Evolutionary conservation across 345 rosid genomes (phyloP).

Genomic region (Citropsis articulata): DNA sequence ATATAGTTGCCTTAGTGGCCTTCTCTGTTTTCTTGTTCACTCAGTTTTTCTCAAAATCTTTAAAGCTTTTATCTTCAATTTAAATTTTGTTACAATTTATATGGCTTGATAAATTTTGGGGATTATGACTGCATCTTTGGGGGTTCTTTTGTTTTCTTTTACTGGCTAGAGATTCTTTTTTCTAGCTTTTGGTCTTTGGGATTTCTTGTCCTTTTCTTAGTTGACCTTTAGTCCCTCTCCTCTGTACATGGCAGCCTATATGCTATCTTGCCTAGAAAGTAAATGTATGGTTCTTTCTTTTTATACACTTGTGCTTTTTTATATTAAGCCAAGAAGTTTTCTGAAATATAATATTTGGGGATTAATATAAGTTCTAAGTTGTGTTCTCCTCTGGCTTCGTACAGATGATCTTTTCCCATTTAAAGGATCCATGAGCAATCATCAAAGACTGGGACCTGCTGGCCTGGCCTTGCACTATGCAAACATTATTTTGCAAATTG

Average conservation of each 20-base stretch:
- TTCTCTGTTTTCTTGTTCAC: not conserved
- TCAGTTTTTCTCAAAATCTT: not conserved
- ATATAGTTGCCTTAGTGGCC: not conserved
- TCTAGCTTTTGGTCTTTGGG: not conserved
- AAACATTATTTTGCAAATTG: constrained; percentile 69
- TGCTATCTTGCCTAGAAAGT: not conserved
- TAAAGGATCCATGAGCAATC: constrained; percentile 28
- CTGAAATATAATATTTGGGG: not conserved
- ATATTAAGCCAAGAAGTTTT: not conserved
- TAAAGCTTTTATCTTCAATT: not conserved
- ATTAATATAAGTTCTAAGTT: not conserved
- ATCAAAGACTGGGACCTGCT: constrained; percentile 66
- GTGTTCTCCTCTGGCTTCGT: not conserved
- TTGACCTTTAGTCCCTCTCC: too few species aligned
- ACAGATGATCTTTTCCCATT: constrained; percentile 29
- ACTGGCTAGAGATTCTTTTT: not conserved
- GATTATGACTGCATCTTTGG: too few species aligned
- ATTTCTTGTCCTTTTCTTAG: not conserved
- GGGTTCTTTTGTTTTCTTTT: too few species aligned
- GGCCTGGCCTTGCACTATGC: constrained; percentile 94
- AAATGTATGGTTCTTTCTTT: not conserved
- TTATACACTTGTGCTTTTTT: not conserved
- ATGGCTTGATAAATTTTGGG: not conserved
- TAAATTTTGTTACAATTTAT: not conserved
- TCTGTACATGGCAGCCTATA: not conserved